Evolutionary conservation across 164 flowering plant genomes (phyloP).

Genomic region (Umbilicus rupestris): DNA sequence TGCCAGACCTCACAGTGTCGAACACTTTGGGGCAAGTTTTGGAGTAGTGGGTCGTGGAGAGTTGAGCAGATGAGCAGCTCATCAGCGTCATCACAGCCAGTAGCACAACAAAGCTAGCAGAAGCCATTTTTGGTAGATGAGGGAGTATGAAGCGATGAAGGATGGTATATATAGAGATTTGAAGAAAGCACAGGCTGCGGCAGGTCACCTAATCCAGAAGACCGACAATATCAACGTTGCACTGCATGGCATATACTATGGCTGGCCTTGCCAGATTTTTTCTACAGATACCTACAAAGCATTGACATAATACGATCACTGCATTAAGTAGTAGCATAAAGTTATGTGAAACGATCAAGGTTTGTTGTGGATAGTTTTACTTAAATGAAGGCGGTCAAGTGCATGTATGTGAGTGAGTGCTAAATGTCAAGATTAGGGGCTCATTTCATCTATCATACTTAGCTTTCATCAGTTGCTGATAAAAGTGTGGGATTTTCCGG

Average conservation of each 20-base stretch:
- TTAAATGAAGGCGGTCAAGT: not conserved
- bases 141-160: not conserved
- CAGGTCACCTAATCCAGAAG: not conserved
- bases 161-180: not conserved
- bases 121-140: not conserved
- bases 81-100: not conserved
- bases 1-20: conserved; percentile 24
- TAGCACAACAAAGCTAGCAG: not conserved
- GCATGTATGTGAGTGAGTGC: not conserved
- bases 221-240: not conserved
- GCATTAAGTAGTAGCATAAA: not conserved
- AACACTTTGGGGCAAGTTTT: conserved; percentile 34
- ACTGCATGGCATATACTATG: not conserved
- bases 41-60: conserved; percentile 30
- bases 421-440: not conserved
- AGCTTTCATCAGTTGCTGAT: not conserved
- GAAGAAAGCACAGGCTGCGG: not conserved
- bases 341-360: conserved; percentile 3
- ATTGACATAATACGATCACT: not conserved
- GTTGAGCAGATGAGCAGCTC: conserved; percentile 27
- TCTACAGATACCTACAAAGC: conserved; percentile 5
- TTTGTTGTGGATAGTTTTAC: not conserved
- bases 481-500: too few species aligned
- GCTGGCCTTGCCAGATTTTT: not conserved
- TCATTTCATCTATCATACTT: not conserved